Percentiles rank a stretch among this genome's conserved stretches.
These are phyloP conservation scores for Kluyveromyces dobzhanskii DNA, from an alignment of 805 yeast species.

Conservation along the genomic window DNA sequence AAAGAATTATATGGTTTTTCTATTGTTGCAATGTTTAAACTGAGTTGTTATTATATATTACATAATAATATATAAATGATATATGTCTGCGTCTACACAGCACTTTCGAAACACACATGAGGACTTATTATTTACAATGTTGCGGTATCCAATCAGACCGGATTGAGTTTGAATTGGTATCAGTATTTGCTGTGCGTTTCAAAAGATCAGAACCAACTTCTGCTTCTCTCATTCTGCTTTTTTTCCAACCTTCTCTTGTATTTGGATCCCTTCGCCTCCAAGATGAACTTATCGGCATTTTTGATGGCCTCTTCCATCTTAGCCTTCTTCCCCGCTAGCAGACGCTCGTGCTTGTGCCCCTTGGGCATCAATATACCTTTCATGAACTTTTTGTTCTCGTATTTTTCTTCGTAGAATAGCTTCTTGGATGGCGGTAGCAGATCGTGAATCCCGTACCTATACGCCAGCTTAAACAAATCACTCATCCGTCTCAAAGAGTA, in stretches of 20 bases:
- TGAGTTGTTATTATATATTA: no score
- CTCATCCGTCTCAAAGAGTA: conserved; percentile 77
- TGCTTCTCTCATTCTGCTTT: conserved; percentile 29
- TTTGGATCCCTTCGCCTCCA: conserved; percentile 53
- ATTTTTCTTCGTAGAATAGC: conserved; percentile 73
- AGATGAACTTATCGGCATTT: conserved; percentile 56
- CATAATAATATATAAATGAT: no score
- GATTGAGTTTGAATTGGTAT: no score
- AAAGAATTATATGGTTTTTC: no score
- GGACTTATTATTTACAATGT: no score
- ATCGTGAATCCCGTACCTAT: conserved; percentile 69
- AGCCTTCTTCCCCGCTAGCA: conserved; percentile 46
- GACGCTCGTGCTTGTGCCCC: conserved; percentile 75
- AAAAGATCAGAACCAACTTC: conserved; percentile 32
- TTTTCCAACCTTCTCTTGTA: conserved; percentile 37
- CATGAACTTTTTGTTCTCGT: conserved; percentile 58
- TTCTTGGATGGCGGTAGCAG: conserved; percentile 54
- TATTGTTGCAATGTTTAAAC: no score
- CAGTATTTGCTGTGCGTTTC: no score
- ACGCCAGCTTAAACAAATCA: conserved; percentile 75
- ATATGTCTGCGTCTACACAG: no score
- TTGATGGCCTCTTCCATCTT: conserved; percentile 59
- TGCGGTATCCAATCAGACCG: no score
- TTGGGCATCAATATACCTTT: conserved; percentile 72
- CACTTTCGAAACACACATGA: no score